phyloP scores from a whole-genome alignment of 305 asterid species.

The Fraxinus nigra region DNA sequence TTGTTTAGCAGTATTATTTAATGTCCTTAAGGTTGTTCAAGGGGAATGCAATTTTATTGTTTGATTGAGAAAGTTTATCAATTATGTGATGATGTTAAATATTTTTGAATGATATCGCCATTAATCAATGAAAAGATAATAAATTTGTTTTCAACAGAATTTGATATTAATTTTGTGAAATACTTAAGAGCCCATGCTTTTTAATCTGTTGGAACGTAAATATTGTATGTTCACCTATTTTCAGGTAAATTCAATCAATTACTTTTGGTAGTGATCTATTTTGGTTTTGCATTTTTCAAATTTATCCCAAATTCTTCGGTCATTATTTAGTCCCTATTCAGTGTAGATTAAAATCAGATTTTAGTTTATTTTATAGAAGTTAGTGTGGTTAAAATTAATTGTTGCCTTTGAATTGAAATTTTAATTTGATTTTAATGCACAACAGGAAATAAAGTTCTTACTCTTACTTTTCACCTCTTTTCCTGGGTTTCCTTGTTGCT shows the following conservation, averaged over 20 bases:
- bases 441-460: not conserved
- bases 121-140: not conserved
- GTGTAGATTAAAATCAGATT: too few species aligned
- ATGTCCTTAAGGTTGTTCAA: not conserved
- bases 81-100: not conserved
- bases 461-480: not conserved
- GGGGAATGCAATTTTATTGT: not conserved
- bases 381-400: too few species aligned
- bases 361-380: too few species aligned
- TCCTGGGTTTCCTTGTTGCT: not conserved
- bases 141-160: not conserved
- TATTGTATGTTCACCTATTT: not conserved
- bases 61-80: not conserved
- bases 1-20: not conserved
- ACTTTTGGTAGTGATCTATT: not conserved
- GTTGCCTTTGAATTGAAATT: too few species aligned
- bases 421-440: too few species aligned
- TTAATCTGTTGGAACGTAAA: not conserved
- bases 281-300: not conserved
- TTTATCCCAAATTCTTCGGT: not conserved
- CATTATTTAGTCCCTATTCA: not conserved
- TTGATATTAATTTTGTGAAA: not conserved
- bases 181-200: not conserved
- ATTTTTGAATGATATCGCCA: not conserved
- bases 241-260: not conserved